Conservation (phyloP, 2,329 filamentous ascomycete genomes). For the Xylaria sp. region DNA sequence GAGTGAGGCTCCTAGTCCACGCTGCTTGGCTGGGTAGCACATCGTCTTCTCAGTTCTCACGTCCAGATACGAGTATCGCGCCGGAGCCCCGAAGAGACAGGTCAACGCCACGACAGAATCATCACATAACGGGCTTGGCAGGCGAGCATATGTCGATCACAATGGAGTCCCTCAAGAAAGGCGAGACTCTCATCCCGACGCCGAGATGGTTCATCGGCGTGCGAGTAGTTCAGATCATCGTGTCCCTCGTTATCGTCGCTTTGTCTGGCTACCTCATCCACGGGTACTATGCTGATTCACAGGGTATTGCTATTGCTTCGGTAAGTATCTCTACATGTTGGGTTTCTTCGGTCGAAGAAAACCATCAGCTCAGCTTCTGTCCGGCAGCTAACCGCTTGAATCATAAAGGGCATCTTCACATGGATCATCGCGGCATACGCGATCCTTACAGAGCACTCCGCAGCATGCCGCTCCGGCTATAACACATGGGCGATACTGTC, state of each 20-base stretch:
- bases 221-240: constrained; percentile 48
- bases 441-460: constrained; percentile 49
- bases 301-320: constrained; percentile 49
- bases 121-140: background rate
- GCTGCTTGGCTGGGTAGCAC: background rate
- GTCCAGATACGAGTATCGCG: background rate
- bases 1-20: background rate
- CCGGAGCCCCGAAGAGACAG: background rate
- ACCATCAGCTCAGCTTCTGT: background rate
- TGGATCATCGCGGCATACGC: constrained; percentile 52
- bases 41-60: background rate
- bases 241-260: constrained; percentile 52
- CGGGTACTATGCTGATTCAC: constrained; percentile 46
- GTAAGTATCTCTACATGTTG: constrained; percentile 38
- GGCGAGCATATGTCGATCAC: background rate
- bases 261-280: constrained; percentile 50
- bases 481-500: constrained; percentile 52
- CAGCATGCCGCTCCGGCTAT: constrained; percentile 45
- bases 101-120: background rate
- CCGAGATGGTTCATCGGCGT: constrained; percentile 51
- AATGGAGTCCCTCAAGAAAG: constrained; percentile 35
- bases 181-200: constrained; percentile 45
- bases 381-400: background rate
- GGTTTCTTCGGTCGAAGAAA: background rate
- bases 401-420: constrained; percentile 50